phyloP scores from a whole-genome alignment of 2,329 filamentous ascomycete genomes.

The Colletotrichum sp. region DNA sequence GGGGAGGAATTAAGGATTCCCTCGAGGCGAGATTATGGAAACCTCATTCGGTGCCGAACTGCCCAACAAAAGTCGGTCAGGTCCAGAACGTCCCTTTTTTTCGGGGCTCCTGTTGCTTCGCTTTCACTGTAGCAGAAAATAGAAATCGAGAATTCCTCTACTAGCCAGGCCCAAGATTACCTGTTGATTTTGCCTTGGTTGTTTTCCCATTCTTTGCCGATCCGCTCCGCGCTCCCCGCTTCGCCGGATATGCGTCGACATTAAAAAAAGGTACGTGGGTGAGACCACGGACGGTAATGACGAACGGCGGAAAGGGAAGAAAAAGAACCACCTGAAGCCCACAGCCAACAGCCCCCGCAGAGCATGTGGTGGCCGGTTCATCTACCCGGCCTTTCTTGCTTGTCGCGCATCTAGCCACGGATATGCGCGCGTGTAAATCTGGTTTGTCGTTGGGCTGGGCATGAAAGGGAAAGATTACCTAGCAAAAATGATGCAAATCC shows the following conservation, averaged over 20 bases:
- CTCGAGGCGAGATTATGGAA: background rate
- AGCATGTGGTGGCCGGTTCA: background rate
- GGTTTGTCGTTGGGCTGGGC: background rate
- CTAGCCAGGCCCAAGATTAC: background rate
- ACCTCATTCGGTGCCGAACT: background rate
- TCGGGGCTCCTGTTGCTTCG: background rate
- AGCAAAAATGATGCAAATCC: slow-evolving; percentile 1
- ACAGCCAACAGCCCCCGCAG: background rate
- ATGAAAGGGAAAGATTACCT: background rate
- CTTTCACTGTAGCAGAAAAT: background rate
- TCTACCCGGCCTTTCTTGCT: background rate
- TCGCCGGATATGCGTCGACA: background rate
- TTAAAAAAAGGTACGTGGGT: background rate
- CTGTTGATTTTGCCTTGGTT: background rate
- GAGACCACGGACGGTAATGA: background rate
- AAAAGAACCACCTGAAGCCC: background rate
- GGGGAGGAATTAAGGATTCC: background rate
- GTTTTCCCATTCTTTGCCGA: background rate
- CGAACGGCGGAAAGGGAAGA: background rate
- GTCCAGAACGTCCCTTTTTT: background rate
- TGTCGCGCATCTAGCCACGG: background rate
- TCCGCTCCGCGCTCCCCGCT: background rate
- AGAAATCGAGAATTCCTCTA: background rate
- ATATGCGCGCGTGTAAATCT: background rate
- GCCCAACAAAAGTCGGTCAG: background rate